These are phyloP conservation scores for Oryza meyeriana DNA, from an alignment of 176 grass and related monocot genomes.

Conservation along the genomic window DNA sequence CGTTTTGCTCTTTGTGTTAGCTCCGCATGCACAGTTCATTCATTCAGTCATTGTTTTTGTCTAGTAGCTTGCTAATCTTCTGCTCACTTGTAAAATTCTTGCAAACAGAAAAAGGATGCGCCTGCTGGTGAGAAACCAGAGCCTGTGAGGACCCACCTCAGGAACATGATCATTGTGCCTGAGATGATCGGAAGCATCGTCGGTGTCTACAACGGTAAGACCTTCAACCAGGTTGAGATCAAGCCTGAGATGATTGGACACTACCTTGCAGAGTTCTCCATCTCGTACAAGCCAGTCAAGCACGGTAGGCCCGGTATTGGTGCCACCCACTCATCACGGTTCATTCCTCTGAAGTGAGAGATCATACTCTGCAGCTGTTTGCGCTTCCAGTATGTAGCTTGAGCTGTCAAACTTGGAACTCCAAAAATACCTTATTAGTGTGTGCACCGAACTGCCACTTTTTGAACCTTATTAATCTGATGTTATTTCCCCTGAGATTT, in stretches of 20 bases:
- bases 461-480: neutral
- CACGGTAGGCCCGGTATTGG: constrained; percentile 79
- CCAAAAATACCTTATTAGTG: neutral
- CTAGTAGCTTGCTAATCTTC: neutral
- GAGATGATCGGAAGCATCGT: constrained; percentile 75
- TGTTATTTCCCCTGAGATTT: neutral
- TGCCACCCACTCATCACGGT: constrained; percentile 76
- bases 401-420: neutral
- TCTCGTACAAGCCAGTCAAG: constrained; percentile 86
- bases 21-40: neutral
- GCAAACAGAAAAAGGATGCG: constrained; percentile 57
- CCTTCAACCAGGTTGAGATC: constrained; percentile 74
- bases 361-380: neutral
- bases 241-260: constrained; percentile 85
- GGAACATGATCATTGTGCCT: constrained; percentile 78
- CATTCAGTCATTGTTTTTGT: neutral
- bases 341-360: constrained; percentile 79
- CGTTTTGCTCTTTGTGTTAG: neutral
- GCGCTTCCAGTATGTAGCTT: constrained; percentile 13
- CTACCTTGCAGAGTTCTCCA: constrained; percentile 72
- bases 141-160: constrained; percentile 66
- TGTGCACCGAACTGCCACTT: neutral
- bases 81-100: neutral
- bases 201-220: constrained; percentile 62
- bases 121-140: constrained; percentile 69